Base-by-base conservation (phyloP, 1,139 yeast species). In the Hansenula sp. region DNA sequence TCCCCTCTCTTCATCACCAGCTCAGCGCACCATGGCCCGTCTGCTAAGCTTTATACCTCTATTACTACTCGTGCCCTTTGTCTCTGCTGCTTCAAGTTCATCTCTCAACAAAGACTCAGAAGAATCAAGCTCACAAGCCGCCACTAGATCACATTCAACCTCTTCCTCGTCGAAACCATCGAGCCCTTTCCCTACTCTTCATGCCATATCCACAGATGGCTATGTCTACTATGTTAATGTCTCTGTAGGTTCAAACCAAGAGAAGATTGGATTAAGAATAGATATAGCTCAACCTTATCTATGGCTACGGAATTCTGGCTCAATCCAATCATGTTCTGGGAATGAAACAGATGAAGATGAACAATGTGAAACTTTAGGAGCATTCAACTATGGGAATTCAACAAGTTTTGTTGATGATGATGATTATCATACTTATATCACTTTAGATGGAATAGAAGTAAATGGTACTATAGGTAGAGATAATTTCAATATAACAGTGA, bases 211-310 rank as follows among this genome's bases (percentile, higher is more conserved):
- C 5, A 31, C 35, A 3, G 33, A 42, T 8, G 42, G 47, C 4
- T 41, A 41, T 15, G 52, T 53, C 5, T 66, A 57, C 46, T 70
- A 67, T 43, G 65, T 66, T 17, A 59, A 63, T 25, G 49, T 67
- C 0, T 47, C 66, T 1, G 45, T 72, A 9, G 77, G 77, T 2
- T 50, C 53, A 0, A 69, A 70, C 0, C 49, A 47, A 1, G 75
- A 72, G 50, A 30, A 45, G 0, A 54, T 67, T 27, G 48, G 38
- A 6, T 48, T 74, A 8, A 53, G 73, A 29, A 47, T 75, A 5
- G 79, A 74, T 49, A 58, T 71, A 3, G 57, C 65, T 6, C 71
- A 70, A 40, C 76, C 74, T 1, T 66, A 64, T 40, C 42, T 67
- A 1, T 74, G 78, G 77, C 56, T 71, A 1, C n/a, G 54, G 5